Evolutionary conservation across 345 rosid species (phyloP).

Genomic region (Excoecaria cochinchinensis): DNA sequence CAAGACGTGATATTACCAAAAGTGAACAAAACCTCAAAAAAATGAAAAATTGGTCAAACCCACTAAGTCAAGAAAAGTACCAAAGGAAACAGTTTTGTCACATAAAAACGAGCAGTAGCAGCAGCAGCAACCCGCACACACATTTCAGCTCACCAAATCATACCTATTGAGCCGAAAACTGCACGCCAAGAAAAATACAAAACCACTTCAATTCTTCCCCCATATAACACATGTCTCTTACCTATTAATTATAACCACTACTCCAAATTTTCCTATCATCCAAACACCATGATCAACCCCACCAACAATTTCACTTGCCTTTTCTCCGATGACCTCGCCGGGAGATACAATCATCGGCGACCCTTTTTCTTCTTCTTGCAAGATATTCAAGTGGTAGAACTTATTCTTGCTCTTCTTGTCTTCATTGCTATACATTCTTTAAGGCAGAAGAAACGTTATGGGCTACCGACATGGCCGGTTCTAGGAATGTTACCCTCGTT

Average conservation of each 20-base stretch:
- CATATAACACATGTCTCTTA: slow-evolving; percentile 35
- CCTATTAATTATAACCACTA: slow-evolving; percentile 19
- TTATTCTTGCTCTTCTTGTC: slow-evolving; percentile 47
- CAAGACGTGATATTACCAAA: slow-evolving; percentile 9
- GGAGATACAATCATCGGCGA: slow-evolving; percentile 18
- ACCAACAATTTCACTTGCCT: slow-evolving; percentile 36
- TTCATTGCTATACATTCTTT: slow-evolving; percentile 51
- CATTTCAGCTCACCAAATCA: slow-evolving; percentile 82
- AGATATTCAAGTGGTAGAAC: slow-evolving; percentile 50
- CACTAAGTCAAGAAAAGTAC: slow-evolving; percentile 19
- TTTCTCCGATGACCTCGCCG: slow-evolving; percentile 17
- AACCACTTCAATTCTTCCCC: background rate
- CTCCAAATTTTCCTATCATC: slow-evolving; percentile 23
- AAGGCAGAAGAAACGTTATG: slow-evolving; percentile 47
- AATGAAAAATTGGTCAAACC: background rate
- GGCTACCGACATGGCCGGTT: slow-evolving; percentile 79
- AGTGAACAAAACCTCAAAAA: slow-evolving; percentile 8
- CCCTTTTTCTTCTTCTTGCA: slow-evolving; percentile 47
- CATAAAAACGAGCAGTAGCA: background rate
- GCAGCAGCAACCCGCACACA: slow-evolving; percentile 11
- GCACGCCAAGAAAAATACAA: slow-evolving; percentile 50
- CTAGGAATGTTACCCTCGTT: slow-evolving; percentile 94
- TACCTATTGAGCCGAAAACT: slow-evolving; percentile 51
- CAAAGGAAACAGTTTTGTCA: slow-evolving; percentile 11
- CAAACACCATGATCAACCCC: slow-evolving; percentile 43